Evolutionary conservation across 495 filamentous ascomycete species (phyloP).

Genomic region (Paragyromitra xinjiangensis): DNA sequence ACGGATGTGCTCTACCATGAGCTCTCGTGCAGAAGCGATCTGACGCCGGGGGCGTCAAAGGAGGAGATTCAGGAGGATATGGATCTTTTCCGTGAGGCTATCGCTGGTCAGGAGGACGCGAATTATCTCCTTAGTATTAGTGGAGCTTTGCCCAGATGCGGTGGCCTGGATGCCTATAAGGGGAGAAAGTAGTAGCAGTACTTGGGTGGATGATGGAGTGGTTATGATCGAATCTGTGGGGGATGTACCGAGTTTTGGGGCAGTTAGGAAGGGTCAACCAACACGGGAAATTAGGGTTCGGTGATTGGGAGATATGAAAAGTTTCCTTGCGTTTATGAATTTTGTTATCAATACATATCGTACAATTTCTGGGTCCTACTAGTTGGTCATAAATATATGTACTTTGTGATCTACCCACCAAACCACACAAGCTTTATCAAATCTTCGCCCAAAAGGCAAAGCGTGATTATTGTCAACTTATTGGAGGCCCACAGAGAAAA

Average conservation of each 20-base stretch:
- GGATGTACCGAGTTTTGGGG: background rate
- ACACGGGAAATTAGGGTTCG: background rate
- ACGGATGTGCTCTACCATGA: constrained; percentile 19
- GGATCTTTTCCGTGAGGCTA: background rate
- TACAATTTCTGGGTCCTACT: background rate
- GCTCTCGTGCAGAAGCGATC: background rate
- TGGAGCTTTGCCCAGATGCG: background rate
- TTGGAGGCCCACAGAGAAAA: too few relatives aligned
- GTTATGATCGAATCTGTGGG: background rate
- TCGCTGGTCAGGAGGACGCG: background rate
- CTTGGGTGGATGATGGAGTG: background rate
- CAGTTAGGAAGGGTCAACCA: background rate
- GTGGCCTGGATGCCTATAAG: background rate
- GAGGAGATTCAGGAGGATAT: constrained; percentile 12
- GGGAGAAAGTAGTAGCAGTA: background rate
- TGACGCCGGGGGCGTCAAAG: background rate
- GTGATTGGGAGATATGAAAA: background rate
- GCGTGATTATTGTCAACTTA: too few relatives aligned
- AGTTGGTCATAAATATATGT: background rate
- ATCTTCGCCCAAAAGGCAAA: too few relatives aligned
- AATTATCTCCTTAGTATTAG: background rate
- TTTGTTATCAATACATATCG: background rate
- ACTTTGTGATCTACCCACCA: too few relatives aligned
- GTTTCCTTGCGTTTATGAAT: background rate
- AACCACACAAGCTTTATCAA: too few relatives aligned